Conservation (phyloP, 169 alveolate species). For the Plasmodium falciparum region DNA sequence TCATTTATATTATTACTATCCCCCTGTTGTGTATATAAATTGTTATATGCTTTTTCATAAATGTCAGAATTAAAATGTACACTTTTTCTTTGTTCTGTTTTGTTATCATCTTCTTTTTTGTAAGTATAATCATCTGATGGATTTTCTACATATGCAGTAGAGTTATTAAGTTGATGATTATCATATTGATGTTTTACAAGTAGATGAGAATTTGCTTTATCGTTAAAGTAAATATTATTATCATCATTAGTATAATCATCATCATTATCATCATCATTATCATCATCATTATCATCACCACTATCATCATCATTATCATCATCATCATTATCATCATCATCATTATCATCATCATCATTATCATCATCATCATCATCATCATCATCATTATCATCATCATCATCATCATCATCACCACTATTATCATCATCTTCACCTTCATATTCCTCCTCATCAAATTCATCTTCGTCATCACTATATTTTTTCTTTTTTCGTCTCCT, state of each 20-base stretch:
- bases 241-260: neutral
- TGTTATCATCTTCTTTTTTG: neutral
- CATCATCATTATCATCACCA: neutral
- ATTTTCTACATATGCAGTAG: too few species aligned
- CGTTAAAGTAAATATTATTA: neutral
- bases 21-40: neutral
- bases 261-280: neutral
- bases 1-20: conserved; percentile 4
- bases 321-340: neutral
- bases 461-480: neutral
- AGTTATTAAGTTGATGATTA: too few species aligned
- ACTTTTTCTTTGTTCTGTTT: neutral
- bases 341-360: neutral
- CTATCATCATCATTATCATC: neutral
- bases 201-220: too few species aligned
- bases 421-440: conserved; percentile 24
- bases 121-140: neutral
- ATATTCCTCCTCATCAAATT: neutral
- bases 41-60: neutral
- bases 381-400: conserved; percentile 4
- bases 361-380: neutral
- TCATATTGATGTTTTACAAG: too few species aligned
- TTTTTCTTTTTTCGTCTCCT: conserved; percentile 1
- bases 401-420: neutral
- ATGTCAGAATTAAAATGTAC: neutral